Conservation (phyloP, 371 early-diverging fungal species). For the Parasitella parasitica region DNA sequence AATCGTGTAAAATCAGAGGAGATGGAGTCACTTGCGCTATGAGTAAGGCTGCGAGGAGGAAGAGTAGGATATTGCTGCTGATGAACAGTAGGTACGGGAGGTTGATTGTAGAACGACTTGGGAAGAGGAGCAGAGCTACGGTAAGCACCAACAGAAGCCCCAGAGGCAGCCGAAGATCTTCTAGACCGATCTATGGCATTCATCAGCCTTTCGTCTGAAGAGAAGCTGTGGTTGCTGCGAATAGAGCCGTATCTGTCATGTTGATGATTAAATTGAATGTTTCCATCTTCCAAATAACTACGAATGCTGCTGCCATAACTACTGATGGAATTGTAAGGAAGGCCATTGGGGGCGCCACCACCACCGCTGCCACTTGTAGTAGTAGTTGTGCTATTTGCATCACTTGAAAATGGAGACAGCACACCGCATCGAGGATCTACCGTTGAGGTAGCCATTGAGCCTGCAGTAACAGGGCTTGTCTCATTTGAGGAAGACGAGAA, state of each 20-base stretch:
- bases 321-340: background rate
- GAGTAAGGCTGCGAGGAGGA: background rate
- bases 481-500: conserved; percentile 11
- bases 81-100: background rate
- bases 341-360: no score
- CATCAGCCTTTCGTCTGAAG: conserved; percentile 14
- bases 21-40: background rate
- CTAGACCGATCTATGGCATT: conserved; percentile 6
- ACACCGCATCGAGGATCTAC: background rate
- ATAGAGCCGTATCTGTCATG: background rate
- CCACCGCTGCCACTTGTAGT: background rate
- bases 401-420: background rate
- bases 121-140: background rate
- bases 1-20: conserved; percentile 5
- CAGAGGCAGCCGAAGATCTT: background rate
- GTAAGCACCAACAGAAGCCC: background rate
- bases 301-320: conserved; percentile 6
- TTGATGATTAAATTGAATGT: background rate
- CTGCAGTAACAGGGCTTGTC: background rate
- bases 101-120: background rate
- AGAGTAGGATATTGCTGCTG: background rate
- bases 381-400: background rate
- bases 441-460: background rate
- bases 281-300: conserved; percentile 18
- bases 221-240: background rate